phyloP scores from a whole-genome alignment of 2,329 filamentous ascomycete species.

The Colletotrichum tropicale region DNA sequence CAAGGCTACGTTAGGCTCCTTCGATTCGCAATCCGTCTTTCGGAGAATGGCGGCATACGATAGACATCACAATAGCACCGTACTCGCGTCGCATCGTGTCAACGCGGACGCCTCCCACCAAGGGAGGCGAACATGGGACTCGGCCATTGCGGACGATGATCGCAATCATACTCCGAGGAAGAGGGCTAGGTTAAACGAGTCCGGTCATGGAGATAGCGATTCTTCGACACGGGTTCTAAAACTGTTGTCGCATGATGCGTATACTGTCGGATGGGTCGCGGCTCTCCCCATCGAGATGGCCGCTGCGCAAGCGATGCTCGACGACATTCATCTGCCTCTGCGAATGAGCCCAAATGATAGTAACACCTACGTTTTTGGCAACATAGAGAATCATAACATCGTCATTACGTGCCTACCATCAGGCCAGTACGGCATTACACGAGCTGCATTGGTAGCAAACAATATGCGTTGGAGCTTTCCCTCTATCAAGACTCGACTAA shows the following conservation, averaged over 20 bases:
- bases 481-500: conserved; percentile 3
- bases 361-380: neutral
- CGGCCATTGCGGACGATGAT: neutral
- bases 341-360: neutral
- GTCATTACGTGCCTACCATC: conserved; percentile 6
- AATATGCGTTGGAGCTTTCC: conserved; percentile 22
- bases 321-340: conserved; percentile 5
- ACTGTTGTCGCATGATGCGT: neutral
- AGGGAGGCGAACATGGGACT: neutral
- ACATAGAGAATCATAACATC: neutral
- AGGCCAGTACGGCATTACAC: neutral
- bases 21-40: neutral
- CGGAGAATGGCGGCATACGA: neutral
- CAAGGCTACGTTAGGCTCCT: neutral
- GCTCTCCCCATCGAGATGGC: conserved; percentile 21
- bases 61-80: accelerated
- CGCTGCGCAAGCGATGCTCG: conserved; percentile 22
- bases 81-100: neutral
- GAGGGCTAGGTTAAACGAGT: neutral
- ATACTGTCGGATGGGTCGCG: conserved; percentile 25
- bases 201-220: accelerated
- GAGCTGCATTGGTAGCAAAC: neutral
- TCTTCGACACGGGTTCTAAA: accelerated
- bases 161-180: accelerated
- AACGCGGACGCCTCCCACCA: neutral